phyloP scores from a whole-genome alignment of 2,329 filamentous ascomycete species.

The Ceratocystis cubensis region DNA sequence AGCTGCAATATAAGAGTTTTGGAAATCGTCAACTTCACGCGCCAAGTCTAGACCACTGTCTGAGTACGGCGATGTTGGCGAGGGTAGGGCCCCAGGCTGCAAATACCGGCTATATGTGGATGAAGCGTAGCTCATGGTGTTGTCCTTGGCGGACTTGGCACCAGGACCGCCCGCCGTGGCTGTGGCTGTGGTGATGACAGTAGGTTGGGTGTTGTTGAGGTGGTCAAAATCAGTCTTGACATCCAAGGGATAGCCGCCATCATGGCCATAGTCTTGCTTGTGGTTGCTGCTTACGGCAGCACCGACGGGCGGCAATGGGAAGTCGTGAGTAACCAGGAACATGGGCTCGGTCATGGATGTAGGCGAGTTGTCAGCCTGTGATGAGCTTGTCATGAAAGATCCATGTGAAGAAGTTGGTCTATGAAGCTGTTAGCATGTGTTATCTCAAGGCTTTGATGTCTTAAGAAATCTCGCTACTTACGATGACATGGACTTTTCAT shows the following conservation, averaged over 20 bases:
- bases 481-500: neutral
- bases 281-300: conserved; percentile 15
- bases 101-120: conserved; percentile 20
- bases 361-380: conserved; percentile 24
- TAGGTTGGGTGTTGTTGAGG: neutral
- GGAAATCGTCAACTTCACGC: conserved; percentile 36
- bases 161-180: conserved; percentile 1
- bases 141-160: conserved; percentile 12
- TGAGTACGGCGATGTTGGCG: conserved; percentile 23
- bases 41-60: conserved; percentile 29
- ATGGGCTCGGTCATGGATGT: conserved; percentile 21
- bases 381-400: conserved; percentile 23
- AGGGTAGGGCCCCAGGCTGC: conserved; percentile 18
- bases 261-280: neutral
- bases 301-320: conserved; percentile 19
- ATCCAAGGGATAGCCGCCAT: neutral
- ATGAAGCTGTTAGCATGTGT: conserved; percentile 24
- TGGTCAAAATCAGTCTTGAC: neutral
- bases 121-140: conserved; percentile 20
- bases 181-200: conserved; percentile 20
- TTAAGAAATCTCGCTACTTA: conserved; percentile 9
- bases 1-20: conserved; percentile 32
- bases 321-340: conserved; percentile 21
- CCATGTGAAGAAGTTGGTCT: conserved; percentile 26
- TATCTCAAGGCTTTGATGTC: too few species aligned